A percentile compares a stretch with the other conserved stretches of the same genome.
Evolutionary conservation across 2,329 filamentous ascomycete genomes (phyloP).

Genomic region (Claviceps spartinae): DNA sequence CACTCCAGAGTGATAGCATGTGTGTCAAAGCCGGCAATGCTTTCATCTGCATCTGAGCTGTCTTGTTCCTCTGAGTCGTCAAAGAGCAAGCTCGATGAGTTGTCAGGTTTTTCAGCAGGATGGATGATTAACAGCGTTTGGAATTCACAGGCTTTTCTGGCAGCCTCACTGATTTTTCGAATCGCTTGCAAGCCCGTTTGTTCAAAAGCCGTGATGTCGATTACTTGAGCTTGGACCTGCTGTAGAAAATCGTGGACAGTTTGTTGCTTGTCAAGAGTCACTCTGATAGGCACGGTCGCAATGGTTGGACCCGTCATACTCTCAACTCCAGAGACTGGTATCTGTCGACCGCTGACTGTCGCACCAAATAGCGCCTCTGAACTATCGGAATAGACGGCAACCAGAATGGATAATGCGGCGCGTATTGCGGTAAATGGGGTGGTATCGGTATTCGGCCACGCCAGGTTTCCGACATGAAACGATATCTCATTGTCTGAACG

Average conservation of each 20-base stretch:
- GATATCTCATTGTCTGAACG: constrained; percentile 23
- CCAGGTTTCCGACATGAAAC: background rate
- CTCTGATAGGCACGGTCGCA: constrained; percentile 14
- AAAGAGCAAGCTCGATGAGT: constrained; percentile 1
- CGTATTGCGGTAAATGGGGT: constrained; percentile 9
- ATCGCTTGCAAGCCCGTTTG: constrained; percentile 3
- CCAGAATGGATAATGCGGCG: constrained; percentile 17
- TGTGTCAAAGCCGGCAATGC: constrained; percentile 1
- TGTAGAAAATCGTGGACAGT: constrained; percentile 27
- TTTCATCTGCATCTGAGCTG: background rate
- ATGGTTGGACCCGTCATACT: constrained; percentile 16
- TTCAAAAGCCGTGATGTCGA: constrained; percentile 3
- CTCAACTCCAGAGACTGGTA: constrained; percentile 12
- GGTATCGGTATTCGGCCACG: constrained; percentile 11
- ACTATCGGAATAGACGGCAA: constrained; percentile 20
- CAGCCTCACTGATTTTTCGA: background rate
- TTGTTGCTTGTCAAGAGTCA: constrained; percentile 14
- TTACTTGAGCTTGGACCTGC: constrained; percentile 9
- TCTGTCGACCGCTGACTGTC: constrained; percentile 13
- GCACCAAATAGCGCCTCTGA: constrained; percentile 18
- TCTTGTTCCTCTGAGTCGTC: background rate
- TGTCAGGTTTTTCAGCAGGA: constrained; percentile 1
- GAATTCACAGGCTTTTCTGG: constrained; percentile 1
- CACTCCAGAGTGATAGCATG: constrained; percentile 3
- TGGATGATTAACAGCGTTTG: constrained; percentile 10